Evolutionary conservation across 768 basidiomycete genomes (phyloP), one percentile per base, ranked within the genome.

Genomic region (Glaciozyma antarctica): DNA sequence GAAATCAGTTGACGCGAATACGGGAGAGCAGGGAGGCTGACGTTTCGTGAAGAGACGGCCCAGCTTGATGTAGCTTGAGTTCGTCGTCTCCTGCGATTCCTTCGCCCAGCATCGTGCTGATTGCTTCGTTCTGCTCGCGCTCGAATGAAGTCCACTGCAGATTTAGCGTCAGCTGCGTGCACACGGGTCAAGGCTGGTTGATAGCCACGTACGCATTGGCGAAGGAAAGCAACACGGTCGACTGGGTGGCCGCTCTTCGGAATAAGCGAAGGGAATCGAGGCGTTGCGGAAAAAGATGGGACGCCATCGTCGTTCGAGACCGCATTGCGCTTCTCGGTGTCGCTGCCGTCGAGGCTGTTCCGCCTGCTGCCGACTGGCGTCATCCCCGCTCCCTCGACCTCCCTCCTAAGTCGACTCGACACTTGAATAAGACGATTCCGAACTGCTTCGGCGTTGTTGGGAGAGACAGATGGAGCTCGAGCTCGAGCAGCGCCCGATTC

Each of bases 281-380:
- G 28, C 15, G 24, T 19, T 15, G 53, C 7, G 30, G 17, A 15
- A 16, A 30, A 54, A 5, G 53, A 26, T 3, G 43, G 43, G 24
- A 26, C 43, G 24, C 24, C 45, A 5, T 17, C 45, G n/a, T 45
- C 57, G n/a, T 24, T 43, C 10, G 43, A 30, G 5, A 16, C 24
- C 38, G 16, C 24, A 13, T 45, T 58, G 38, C 7, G 38, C 43
- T 58, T 43, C 9, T 28, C 38, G 13, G 24, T n/a, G 34, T 59
- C 19, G 34, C 44, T 47, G 1, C 52, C 32, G 22, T 17, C 16
- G 57, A 65, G 4, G 41, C 54, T 57, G 2, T 54, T 45, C 4
- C 60, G 53, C 0, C 64, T 45, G 26, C 54, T 57, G 2, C n/a
- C 55, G 13, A 43, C 34, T 21, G 64, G 64, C 21, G 64, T 61